These are phyloP conservation scores for Phylloboletellus chloephorus DNA, from an alignment of 1,284 basidiomycete genomes.

Conservation along the genomic window DNA sequence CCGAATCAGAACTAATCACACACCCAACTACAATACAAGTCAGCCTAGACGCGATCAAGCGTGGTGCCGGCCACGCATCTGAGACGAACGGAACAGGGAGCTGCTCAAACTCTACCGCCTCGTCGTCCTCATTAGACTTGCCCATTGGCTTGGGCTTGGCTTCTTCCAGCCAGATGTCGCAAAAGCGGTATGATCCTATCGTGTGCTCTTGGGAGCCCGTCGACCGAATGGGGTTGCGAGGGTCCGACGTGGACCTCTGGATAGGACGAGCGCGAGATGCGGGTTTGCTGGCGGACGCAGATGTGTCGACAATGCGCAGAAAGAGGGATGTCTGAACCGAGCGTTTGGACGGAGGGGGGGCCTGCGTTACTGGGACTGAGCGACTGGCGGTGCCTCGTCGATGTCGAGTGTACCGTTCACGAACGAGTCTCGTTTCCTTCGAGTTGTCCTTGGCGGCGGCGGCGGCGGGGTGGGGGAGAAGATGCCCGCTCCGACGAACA, in stretches of 20 bases:
- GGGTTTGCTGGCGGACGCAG: constrained; percentile 30
- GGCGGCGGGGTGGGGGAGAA: too few species aligned
- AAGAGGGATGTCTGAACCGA: constrained; percentile 62
- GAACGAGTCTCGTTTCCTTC: too few species aligned
- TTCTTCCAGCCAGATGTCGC: constrained; percentile 69
- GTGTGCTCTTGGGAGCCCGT: constrained; percentile 61
- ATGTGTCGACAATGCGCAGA: constrained; percentile 45
- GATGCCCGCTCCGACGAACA: too few species aligned
- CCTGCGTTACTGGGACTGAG: constrained; percentile 40
- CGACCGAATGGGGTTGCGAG: constrained; percentile 46
- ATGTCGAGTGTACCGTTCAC: constrained; percentile 45
- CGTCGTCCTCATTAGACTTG: constrained; percentile 47
- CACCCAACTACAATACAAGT: constrained; percentile 41
- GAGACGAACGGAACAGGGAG: constrained; percentile 72
- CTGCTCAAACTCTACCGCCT: constrained; percentile 69
- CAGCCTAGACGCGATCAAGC: constrained; percentile 9
- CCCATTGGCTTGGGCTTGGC: constrained; percentile 44
- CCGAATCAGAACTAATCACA: constrained; percentile 20
- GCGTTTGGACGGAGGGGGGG: constrained; percentile 34
- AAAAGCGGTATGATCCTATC: constrained; percentile 83
- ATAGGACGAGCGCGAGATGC: constrained; percentile 32
- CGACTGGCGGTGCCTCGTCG: constrained; percentile 29
- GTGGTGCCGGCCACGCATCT: constrained; percentile 37
- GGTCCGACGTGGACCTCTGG: constrained; percentile 40
- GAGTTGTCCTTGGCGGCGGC: too few species aligned